phyloP scores from a whole-genome alignment of 2,329 filamentous ascomycete genomes.

The Arthrobotrys iridis region DNA sequence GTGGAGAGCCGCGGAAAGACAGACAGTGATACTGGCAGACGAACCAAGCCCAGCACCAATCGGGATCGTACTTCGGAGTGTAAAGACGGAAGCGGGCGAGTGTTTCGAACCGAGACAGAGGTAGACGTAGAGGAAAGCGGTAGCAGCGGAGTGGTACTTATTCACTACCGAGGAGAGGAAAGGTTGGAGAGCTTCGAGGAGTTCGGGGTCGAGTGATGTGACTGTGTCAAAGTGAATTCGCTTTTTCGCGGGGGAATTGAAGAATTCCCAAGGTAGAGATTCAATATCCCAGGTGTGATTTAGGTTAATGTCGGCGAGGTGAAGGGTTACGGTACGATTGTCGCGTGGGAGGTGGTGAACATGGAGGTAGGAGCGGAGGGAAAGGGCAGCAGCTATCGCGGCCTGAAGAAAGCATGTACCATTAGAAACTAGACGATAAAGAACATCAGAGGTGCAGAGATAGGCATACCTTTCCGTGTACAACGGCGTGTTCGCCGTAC shows the following conservation, averaged over 20 bases:
- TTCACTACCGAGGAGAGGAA: slow-evolving; percentile 78
- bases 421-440: background rate
- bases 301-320: slow-evolving; percentile 90
- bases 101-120: slow-evolving; percentile 82
- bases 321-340: slow-evolving; percentile 83
- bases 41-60: slow-evolving; percentile 91
- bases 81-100: slow-evolving; percentile 85
- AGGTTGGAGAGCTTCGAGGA: slow-evolving; percentile 82
- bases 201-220: slow-evolving; percentile 82
- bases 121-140: slow-evolving; percentile 91
- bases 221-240: slow-evolving; percentile 93
- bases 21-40: slow-evolving; percentile 93
- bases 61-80: slow-evolving; percentile 90
- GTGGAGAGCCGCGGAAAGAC: slow-evolving; percentile 82
- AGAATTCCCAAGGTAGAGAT: slow-evolving; percentile 84
- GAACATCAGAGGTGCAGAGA: background rate
- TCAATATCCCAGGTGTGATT: slow-evolving; percentile 95
- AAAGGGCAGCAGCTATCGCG: slow-evolving; percentile 93
- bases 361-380: slow-evolving; percentile 92
- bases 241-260: slow-evolving; percentile 83
- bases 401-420: slow-evolving; percentile 66
- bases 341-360: slow-evolving; percentile 89
- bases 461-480: slow-evolving; percentile 82
- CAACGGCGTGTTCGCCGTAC: slow-evolving; percentile 97
- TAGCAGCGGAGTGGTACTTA: slow-evolving; percentile 82